phyloP scores from a whole-genome alignment of 345 rosid species.

The Lepidium africanum region DNA sequence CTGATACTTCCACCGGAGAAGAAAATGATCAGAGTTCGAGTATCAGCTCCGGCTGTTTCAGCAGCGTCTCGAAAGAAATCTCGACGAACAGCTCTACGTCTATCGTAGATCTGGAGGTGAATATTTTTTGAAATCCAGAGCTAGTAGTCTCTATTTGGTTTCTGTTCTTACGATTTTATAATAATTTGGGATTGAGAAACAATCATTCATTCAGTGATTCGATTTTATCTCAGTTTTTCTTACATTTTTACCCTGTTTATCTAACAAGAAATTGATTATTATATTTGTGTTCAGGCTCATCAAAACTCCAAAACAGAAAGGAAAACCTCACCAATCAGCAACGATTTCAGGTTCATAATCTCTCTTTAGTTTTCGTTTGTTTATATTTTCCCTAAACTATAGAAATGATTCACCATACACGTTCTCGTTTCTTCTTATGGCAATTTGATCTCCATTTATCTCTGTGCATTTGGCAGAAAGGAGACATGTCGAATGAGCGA shows the following conservation, averaged over 20 bases:
- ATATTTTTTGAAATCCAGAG: neutral
- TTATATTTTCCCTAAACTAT: neutral
- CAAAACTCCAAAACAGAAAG: constrained; percentile 32
- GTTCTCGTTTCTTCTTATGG: neutral
- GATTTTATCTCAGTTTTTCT: neutral
- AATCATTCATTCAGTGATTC: neutral
- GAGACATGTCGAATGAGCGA: constrained; percentile 25
- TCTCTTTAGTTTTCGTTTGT: neutral
- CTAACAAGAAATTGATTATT: neutral
- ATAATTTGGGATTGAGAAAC: neutral
- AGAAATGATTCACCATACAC: too few relatives aligned
- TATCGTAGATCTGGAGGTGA: constrained; percentile 53
- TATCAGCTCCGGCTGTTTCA: constrained; percentile 33
- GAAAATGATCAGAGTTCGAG: constrained; percentile 13
- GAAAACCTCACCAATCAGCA: constrained; percentile 28
- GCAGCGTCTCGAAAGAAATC: constrained; percentile 30
- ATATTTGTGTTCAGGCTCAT: neutral
- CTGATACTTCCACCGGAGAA: constrained; percentile 8
- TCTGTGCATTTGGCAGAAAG: constrained; percentile 12
- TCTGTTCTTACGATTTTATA: neutral
- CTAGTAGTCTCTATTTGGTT: neutral
- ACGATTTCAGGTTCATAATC: constrained; percentile 42
- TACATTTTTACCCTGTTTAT: neutral
- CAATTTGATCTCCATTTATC: neutral
- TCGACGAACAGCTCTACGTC: constrained; percentile 23